Conservation (phyloP, 2,329 filamentous ascomycete species). For the Exophiala aquamarina region DNA sequence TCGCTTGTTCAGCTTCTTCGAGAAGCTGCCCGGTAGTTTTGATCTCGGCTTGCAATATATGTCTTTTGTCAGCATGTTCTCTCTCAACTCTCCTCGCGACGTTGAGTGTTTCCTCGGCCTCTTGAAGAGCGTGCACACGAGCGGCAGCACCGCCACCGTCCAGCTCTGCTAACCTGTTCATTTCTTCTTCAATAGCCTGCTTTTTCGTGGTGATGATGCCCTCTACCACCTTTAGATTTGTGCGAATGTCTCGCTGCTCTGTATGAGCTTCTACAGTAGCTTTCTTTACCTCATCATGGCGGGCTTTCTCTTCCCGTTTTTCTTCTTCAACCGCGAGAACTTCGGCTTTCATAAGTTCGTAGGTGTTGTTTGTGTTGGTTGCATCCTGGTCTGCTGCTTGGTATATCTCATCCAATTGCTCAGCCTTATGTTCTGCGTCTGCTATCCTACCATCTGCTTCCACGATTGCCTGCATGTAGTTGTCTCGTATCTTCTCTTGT, state of each 20-base stretch:
- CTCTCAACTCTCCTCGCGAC: conserved; percentile 46
- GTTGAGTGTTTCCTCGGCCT: conserved; percentile 53
- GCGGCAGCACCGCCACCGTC: conserved; percentile 68
- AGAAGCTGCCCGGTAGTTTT: conserved; percentile 31
- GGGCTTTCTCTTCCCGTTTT: conserved; percentile 50
- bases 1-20: conserved; percentile 17
- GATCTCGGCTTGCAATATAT: conserved; percentile 37
- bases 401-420: conserved; percentile 47
- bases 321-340: conserved; percentile 48
- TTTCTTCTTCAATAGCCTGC: conserved; percentile 44
- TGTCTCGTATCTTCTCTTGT: conserved; percentile 58
- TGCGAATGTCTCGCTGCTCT: conserved; percentile 66
- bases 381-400: conserved; percentile 33
- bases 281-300: conserved; percentile 54
- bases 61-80: conserved; percentile 39
- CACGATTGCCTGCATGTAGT: conserved; percentile 37
- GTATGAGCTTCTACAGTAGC: conserved; percentile 57
- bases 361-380: conserved; percentile 40
- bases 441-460: conserved; percentile 50
- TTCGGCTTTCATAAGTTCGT: conserved; percentile 45
- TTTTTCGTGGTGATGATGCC: conserved; percentile 54
- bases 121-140: conserved; percentile 60
- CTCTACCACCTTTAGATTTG: conserved; percentile 8
- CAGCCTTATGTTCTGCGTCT: conserved; percentile 44
- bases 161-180: conserved; percentile 60